A percentile compares a stretch with the other conserved stretches of the same genome.
Evolutionary conservation across 208 protist species (phyloP).

Genomic region (Herpetomonas tarakana): DNA sequence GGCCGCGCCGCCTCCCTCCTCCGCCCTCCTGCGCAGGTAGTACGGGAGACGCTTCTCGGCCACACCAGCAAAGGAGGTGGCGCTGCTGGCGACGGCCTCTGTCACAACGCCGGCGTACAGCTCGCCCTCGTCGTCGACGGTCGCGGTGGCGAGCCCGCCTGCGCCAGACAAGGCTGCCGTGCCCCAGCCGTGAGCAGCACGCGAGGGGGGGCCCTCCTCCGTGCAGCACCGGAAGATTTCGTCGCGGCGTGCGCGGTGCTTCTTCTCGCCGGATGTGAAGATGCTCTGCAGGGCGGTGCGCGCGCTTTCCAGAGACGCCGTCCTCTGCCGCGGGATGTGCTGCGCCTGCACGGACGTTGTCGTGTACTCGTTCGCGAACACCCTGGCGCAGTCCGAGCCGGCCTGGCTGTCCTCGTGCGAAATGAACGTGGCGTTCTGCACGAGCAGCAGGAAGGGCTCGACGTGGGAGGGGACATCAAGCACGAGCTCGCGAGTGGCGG

Average conservation of each 20-base stretch:
- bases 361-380: slow-evolving; percentile 80
- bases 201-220: not conserved
- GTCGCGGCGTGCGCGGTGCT: not conserved
- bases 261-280: not conserved
- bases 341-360: not conserved
- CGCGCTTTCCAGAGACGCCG: not conserved
- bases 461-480: slow-evolving; percentile 27
- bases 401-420: slow-evolving; percentile 35
- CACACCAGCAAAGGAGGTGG: too few relatives aligned
- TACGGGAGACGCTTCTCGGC: slow-evolving; percentile 22
- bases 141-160: not conserved
- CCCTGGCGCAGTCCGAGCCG: slow-evolving; percentile 59
- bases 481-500: slow-evolving; percentile 25
- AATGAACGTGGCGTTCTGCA: slow-evolving; percentile 67
- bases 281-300: not conserved
- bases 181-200: not conserved
- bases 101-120: not conserved
- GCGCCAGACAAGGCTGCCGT: not conserved
- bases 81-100: too few relatives aligned
- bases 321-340: not conserved
- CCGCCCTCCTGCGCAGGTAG: slow-evolving; percentile 32
- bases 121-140: not conserved
- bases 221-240: slow-evolving; percentile 7
- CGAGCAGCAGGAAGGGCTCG: slow-evolving; percentile 27
- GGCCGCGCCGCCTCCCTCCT: slow-evolving; percentile 1